Evolutionary conservation across 192 early-diverging fungal genomes (phyloP), one percentile per base, ranked within the genome.

Genomic region (Rhizophlyctis rosea): DNA sequence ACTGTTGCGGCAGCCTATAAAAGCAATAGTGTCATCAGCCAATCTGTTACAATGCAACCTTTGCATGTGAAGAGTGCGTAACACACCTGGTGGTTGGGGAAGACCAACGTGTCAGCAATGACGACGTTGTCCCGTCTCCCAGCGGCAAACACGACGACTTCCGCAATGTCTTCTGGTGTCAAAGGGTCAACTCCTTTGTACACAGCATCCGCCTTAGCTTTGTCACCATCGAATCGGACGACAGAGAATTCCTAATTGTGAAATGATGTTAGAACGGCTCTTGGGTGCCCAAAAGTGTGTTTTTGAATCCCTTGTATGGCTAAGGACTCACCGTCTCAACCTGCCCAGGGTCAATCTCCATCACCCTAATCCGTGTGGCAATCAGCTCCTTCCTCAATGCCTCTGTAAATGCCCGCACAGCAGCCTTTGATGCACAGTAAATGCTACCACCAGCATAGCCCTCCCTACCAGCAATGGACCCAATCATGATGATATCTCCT

Each of bases 401-500:
- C 47, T 82, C 81, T 16, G 90, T 86, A 39, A 97, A 87, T 2
- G 93, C 90, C 24, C 86, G 84, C 0, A 93, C 87, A 4, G 90
- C 93, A 50, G 83, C 81, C 67, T 95, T 95, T 31, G 87, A 81
- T 3, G 86, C 92, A 50, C 91, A 90, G 60, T 95, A 96, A 33
- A 94, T 74, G 39, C 85, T 81, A 3, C 94, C 94, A 16, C 72
- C 78, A 3, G 78, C 73, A 61, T 94, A 91, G 5, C 80, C 78
- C 64, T 86, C 65, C n/a, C 67, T 61, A 21, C 91, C 91, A 29
- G 91, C 83, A 35, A 92, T 87, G 21, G 86, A 89, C 1, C 84
- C 83, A 55, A 97, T 81, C 72, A 92, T 95, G 61, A 97, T 90
- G 57, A 97, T 80, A 57, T 91, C 87, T 2, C 93, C 95, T 44